A percentile compares a stretch with the other conserved stretches of the same genome.
These are phyloP conservation scores for Coffea eugenioides DNA, from an alignment of 257 asterid genomes.

Conservation along the genomic window DNA sequence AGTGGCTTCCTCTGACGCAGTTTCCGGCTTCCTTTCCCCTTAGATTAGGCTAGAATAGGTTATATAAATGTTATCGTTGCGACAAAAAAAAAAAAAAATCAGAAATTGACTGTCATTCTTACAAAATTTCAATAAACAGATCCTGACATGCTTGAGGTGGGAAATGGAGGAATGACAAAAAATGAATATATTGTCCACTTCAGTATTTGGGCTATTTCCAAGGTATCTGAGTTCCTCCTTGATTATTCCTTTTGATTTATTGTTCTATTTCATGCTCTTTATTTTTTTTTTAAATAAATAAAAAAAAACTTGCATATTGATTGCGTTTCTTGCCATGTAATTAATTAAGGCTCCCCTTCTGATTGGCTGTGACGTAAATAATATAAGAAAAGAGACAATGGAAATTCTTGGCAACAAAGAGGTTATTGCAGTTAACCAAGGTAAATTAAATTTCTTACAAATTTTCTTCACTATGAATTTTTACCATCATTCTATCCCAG, in stretches of 20 bases:
- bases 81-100: no score
- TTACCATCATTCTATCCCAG: no score
- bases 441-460: constrained; percentile 22
- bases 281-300: not conserved
- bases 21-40: no score
- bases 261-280: not conserved
- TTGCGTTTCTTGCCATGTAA: not conserved
- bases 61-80: no score
- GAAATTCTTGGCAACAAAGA: constrained; percentile 66
- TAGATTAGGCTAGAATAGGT: no score
- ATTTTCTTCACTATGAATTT: no score
- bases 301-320: not conserved
- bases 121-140: constrained; percentile 31
- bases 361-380: constrained; percentile 86
- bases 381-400: constrained; percentile 43
- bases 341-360: constrained; percentile 72
- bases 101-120: not conserved
- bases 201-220: constrained; percentile 88
- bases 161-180: constrained; percentile 93
- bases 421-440: constrained; percentile 79
- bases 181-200: constrained; percentile 77
- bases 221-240: constrained; percentile 36
- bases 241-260: no score
- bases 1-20: no score
- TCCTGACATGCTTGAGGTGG: constrained; percentile 98